A percentile compares a stretch with the other conserved stretches of the same genome.
phyloP scores from a whole-genome alignment of 306 rosid genomes.

The Cicer pinnatifidum region DNA sequence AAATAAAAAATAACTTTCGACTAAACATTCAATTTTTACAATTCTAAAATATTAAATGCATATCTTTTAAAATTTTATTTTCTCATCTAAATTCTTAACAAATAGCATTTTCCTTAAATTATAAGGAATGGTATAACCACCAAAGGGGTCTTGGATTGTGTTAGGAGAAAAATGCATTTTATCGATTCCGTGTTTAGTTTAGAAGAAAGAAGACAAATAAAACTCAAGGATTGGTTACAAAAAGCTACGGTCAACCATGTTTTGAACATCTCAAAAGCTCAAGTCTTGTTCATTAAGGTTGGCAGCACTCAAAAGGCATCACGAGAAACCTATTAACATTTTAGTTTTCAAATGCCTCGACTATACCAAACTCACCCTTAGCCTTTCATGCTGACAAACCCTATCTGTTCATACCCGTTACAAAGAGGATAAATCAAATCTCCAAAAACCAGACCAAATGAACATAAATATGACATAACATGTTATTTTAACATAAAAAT shows the following conservation, averaged over 20 bases:
- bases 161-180: background rate
- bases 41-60: too few relatives aligned
- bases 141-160: background rate
- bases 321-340: background rate
- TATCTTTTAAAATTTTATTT: too few relatives aligned
- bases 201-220: background rate
- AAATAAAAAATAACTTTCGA: too few relatives aligned
- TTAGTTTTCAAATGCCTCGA: background rate
- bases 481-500: background rate
- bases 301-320: constrained; percentile 3
- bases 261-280: background rate
- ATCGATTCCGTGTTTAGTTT: background rate
- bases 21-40: too few relatives aligned
- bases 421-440: background rate
- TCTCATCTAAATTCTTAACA: too few relatives aligned
- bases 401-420: background rate
- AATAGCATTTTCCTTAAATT: too few relatives aligned
- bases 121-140: background rate
- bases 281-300: background rate
- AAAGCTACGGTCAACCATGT: background rate
- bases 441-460: background rate
- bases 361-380: background rate
- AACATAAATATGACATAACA: background rate
- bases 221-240: background rate
- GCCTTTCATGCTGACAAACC: background rate